Evolutionary conservation across 768 basidiomycete genomes (phyloP).

Genomic region (Dentipellis fragilis): DNA sequence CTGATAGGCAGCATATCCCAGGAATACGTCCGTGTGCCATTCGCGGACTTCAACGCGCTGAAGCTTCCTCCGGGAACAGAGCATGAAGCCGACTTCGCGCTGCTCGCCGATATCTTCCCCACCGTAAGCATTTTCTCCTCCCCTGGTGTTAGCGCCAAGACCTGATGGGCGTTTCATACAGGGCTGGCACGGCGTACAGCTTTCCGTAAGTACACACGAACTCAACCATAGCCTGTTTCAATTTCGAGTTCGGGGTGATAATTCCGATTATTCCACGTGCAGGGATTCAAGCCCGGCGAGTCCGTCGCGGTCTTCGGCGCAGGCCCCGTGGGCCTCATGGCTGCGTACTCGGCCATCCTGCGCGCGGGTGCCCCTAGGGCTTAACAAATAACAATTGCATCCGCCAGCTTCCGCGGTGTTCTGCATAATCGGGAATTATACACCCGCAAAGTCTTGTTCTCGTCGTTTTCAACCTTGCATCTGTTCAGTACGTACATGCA

Average conservation of each 20-base stretch:
- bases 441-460: no score
- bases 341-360: conserved; percentile 42
- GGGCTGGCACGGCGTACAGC: conserved; percentile 45
- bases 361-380: no score
- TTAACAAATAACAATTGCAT: no score
- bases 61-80: conserved; percentile 42
- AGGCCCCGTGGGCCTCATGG: conserved; percentile 47
- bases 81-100: conserved; percentile 44
- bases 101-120: conserved; percentile 47
- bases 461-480: no score
- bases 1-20: conserved; percentile 8
- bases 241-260: not conserved
- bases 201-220: conserved; percentile 23
- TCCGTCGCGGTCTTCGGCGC: conserved; percentile 44
- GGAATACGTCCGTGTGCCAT: conserved; percentile 49
- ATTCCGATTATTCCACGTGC: not conserved
- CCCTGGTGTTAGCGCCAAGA: not conserved
- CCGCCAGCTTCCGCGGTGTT: no score
- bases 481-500: no score
- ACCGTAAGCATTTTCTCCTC: conserved; percentile 25
- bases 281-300: conserved; percentile 44
- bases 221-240: not conserved
- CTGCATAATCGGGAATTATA: no score
- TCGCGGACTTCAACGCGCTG: conserved; percentile 47
- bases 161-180: conserved; percentile 8